phyloP scores from a whole-genome alignment of 139 green algal genomes.

The Chara braunii region DNA sequence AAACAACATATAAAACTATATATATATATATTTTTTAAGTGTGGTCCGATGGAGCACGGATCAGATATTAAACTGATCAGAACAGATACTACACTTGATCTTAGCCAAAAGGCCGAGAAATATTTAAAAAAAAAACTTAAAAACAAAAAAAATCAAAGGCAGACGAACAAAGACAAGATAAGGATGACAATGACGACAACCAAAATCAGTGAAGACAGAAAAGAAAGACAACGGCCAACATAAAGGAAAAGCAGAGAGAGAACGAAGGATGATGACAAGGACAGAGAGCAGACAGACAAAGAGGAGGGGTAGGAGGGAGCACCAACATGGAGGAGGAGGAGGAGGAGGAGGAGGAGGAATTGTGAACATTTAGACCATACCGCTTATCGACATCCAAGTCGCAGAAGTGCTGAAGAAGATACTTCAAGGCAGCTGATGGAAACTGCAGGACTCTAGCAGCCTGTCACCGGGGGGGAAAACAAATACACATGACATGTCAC shows the following conservation, averaged over 20 bases:
- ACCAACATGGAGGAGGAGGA: not conserved
- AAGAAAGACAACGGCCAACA: not conserved
- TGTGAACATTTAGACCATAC: too few relatives aligned
- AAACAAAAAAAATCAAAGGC: too few relatives aligned
- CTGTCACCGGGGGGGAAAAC: conserved; percentile 40
- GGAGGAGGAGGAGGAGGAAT: too few relatives aligned
- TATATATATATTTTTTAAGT: too few relatives aligned
- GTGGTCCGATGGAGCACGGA: too few relatives aligned
- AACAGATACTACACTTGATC: too few relatives aligned
- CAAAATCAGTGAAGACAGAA: too few relatives aligned
- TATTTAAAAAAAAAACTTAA: too few relatives aligned
- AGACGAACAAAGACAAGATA: not conserved
- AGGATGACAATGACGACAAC: not conserved
- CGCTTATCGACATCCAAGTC: conserved; percentile 41
- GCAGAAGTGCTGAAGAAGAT: conserved; percentile 72
- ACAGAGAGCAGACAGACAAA: not conserved
- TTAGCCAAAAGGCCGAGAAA: too few relatives aligned
- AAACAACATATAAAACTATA: too few relatives aligned
- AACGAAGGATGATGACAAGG: not conserved
- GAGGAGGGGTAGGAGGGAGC: not conserved
- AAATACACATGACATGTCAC: conserved; percentile 5
- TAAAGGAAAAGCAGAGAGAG: not conserved
- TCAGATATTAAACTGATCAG: too few relatives aligned
- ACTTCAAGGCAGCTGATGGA: conserved; percentile 54
- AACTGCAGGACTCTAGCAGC: conserved; percentile 58